Base-by-base conservation (phyloP, 2,329 filamentous ascomycete species). In the Fusarium caatingaense region DNA sequence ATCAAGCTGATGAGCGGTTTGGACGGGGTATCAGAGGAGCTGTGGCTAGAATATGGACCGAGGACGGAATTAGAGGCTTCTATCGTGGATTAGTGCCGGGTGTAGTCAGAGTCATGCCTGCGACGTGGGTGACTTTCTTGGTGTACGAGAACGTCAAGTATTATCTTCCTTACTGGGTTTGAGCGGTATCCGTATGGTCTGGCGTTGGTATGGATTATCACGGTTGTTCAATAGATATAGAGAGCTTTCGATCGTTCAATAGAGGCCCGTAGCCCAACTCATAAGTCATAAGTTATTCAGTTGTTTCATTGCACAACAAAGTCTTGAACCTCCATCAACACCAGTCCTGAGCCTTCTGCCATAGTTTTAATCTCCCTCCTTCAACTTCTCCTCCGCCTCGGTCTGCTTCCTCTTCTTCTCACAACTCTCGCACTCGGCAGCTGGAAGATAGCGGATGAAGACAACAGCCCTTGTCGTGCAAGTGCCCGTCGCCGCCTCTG, bases 121-220 rank as follows among this genome's bases (percentile, higher is more conserved):
- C 94, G 32, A 98, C 96, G 6, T 97, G 96, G 88, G 93, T 98
- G 56, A 98, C 95, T 3, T 98, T 99, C 78, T 81, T 99, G 74
- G 94, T 98, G 25, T 98, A 98, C 81, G 96, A 99, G 83, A 98
- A 98, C 80, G 91, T 92, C 64, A 94, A 92, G 81, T 89, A 87
- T 71, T 91, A 93, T 77, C 78, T 97, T 37, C 84, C 88, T 25
- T 75, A 75, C 47, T 83, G 81, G 84, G 20, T 76, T 21, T 72
- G 58, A 56, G 57, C n/a, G 40, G 30, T 12, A 27, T 53, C 25
- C 30, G 15, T 51, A 27, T 34, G 34, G 28, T 40, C 54, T 44
- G 56, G 57, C 57, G 46, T 60, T 50, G 45, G 34, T 18, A 32
- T 41, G 27, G 16, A 16, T 51, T 41, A 23, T 37, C 62, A 60